A percentile compares a stretch with the other conserved stretches of the same genome.
Evolutionary conservation across 2,329 filamentous ascomycete species (phyloP).

Genomic region (Eutypa lata): DNA sequence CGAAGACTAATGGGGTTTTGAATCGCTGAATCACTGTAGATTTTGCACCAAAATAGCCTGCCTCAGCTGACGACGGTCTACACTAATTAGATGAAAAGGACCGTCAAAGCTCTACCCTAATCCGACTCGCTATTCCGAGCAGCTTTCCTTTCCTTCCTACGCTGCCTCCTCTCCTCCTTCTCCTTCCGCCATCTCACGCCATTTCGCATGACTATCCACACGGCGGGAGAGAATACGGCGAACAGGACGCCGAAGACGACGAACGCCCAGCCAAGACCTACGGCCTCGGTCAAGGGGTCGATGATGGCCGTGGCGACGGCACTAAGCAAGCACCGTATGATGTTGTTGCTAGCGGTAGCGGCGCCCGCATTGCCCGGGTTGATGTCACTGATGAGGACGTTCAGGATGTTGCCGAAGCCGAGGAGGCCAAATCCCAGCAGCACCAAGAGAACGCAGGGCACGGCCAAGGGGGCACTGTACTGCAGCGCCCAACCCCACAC

Average conservation of each 20-base stretch:
- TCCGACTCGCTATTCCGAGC: no score
- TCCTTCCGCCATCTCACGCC: conserved; percentile 48
- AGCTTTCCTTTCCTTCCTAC: not conserved
- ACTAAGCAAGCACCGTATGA: conserved; percentile 57
- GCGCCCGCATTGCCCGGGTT: conserved; percentile 58
- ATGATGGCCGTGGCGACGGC: conserved; percentile 59
- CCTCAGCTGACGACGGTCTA: no score
- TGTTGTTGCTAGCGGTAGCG: conserved; percentile 59
- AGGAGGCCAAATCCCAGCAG: conserved; percentile 54
- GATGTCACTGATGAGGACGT: conserved; percentile 59
- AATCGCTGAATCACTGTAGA: no score
- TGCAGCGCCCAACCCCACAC: conserved; percentile 59
- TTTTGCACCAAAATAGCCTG: no score
- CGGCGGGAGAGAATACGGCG: conserved; percentile 42
- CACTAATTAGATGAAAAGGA: no score
- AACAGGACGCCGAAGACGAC: conserved; percentile 53
- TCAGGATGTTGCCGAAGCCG: conserved; percentile 57
- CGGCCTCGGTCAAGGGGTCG: conserved; percentile 49
- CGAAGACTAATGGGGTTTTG: no score
- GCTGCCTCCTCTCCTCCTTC: conserved; percentile 32
- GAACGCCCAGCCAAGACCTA: conserved; percentile 59
- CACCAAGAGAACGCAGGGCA: conserved; percentile 53
- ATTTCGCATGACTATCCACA: conserved; percentile 43
- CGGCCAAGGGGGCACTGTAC: conserved; percentile 44
- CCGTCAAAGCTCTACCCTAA: no score